phyloP scores from a whole-genome alignment of 1,139 yeast species.

The Candida neerlandica region DNA sequence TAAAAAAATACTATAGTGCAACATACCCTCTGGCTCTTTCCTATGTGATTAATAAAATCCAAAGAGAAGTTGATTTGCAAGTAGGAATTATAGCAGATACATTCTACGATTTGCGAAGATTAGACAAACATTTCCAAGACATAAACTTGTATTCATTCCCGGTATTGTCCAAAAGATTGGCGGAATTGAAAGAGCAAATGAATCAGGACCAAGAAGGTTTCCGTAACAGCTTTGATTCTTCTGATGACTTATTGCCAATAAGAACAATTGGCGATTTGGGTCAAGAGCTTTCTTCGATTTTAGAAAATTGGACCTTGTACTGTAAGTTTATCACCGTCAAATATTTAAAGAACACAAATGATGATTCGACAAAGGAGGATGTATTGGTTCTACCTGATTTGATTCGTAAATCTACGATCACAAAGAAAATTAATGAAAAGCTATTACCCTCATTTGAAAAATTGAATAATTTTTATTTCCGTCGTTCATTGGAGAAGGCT shows the following conservation, averaged over 20 bases:
- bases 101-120: constrained; percentile 70
- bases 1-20: constrained; percentile 67
- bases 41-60: constrained; percentile 70
- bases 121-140: constrained; percentile 59
- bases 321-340: constrained; percentile 71
- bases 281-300: constrained; percentile 70
- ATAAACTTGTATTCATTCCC: constrained; percentile 63
- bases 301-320: constrained; percentile 88
- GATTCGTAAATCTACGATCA: constrained; percentile 61
- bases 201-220: constrained; percentile 3
- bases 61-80: constrained; percentile 87
- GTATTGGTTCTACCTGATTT: constrained; percentile 51
- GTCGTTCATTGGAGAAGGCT: constrained; percentile 82
- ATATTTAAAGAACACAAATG: constrained; percentile 40
- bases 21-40: constrained; percentile 57
- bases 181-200: constrained; percentile 22
- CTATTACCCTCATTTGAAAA: constrained; percentile 65
- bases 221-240: constrained; percentile 15
- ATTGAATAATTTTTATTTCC: constrained; percentile 65
- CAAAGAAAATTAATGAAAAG: constrained; percentile 55
- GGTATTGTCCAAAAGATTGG: constrained; percentile 29
- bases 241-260: constrained; percentile 41
- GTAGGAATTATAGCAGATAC: constrained; percentile 87
- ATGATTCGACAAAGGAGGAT: constrained; percentile 11
- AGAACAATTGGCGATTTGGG: constrained; percentile 57